A percentile compares a stretch with the other conserved stretches of the same genome.
phyloP scores from a whole-genome alignment of 1,284 basidiomycete genomes.

The Phlebopus sp. region DNA sequence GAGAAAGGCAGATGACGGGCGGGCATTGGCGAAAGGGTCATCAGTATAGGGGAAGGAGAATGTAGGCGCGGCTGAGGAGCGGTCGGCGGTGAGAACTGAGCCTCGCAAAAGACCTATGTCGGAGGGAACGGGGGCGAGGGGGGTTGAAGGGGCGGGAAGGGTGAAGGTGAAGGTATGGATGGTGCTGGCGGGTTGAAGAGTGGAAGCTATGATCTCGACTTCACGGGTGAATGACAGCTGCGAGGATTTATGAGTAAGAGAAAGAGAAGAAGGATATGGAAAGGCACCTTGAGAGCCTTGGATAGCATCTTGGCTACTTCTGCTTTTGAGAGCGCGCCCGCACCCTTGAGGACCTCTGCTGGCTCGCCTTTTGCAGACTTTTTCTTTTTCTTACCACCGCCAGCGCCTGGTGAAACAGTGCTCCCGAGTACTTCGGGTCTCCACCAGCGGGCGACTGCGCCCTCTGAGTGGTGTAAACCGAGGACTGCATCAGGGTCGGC shows the following conservation, averaged over 20 bases:
- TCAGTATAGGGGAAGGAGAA: slow-evolving; percentile 70
- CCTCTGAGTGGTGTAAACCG: slow-evolving; percentile 82
- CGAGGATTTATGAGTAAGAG: slow-evolving; percentile 5
- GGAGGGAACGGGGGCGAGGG: slow-evolving; percentile 53
- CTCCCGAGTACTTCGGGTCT: slow-evolving; percentile 90
- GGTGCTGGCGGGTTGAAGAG: slow-evolving; percentile 86
- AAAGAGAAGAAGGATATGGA: slow-evolving; percentile 3
- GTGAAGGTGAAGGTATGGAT: slow-evolving; percentile 92
- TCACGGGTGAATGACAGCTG: slow-evolving; percentile 87
- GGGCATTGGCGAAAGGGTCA: slow-evolving; percentile 71
- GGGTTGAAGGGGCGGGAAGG: slow-evolving; percentile 69
- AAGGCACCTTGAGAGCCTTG: slow-evolving; percentile 80
- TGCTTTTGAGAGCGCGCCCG: slow-evolving; percentile 73
- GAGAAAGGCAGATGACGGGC: slow-evolving; percentile 70
- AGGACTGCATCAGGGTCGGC: slow-evolving; percentile 85
- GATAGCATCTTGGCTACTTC: slow-evolving; percentile 87
- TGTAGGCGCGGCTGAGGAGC: slow-evolving; percentile 55
- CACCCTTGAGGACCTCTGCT: slow-evolving; percentile 64
- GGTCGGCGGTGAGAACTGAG: slow-evolving; percentile 64
- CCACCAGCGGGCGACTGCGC: slow-evolving; percentile 92
- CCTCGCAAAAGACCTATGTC: slow-evolving; percentile 71
- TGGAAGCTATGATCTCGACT: slow-evolving; percentile 92
- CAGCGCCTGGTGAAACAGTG: slow-evolving; percentile 83
- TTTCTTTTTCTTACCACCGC: slow-evolving; percentile 52
- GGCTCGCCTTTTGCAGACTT: slow-evolving; percentile 58